These are phyloP conservation scores for Oehlia diaphana DNA, from an alignment of 192 early-diverging fungal species.

Conservation along the genomic window DNA sequence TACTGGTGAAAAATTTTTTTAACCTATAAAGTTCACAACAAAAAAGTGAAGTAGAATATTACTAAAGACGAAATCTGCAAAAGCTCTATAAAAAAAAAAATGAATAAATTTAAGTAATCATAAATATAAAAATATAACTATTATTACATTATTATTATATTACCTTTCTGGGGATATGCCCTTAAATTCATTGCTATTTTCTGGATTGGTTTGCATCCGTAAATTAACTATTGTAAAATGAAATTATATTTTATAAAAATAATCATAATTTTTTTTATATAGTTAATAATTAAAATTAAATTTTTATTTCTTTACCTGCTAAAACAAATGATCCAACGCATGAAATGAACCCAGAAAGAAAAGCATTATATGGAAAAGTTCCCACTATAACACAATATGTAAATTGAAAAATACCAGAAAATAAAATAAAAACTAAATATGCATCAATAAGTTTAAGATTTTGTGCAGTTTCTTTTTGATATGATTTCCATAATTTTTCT, in stretches of 20 bases:
- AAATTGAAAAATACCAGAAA: slow-evolving; percentile 92
- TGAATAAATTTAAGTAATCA: background rate
- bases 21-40: slow-evolving; percentile 92
- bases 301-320: slow-evolving; percentile 52
- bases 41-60: slow-evolving; percentile 86
- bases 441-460: slow-evolving; percentile 89
- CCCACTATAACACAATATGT: slow-evolving; percentile 82
- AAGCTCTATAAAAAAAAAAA: slow-evolving; percentile 62
- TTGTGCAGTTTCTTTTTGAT: slow-evolving; percentile 64
- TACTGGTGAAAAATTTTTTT: slow-evolving; percentile 30
- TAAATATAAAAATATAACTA: background rate
- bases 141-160: no score
- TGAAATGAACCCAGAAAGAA: slow-evolving; percentile 92
- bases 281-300: no score
- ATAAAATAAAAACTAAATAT: slow-evolving; percentile 88
- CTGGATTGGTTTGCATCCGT: slow-evolving; percentile 88
- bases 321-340: slow-evolving; percentile 92
- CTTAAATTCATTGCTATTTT: slow-evolving; percentile 70
- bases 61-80: slow-evolving; percentile 91
- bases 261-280: no score
- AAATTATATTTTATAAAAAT: no score
- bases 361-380: slow-evolving; percentile 97
- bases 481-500: slow-evolving; percentile 17
- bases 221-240: slow-evolving; percentile 68
- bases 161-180: slow-evolving; percentile 81